Evolutionary conservation across 495 filamentous ascomycete species (phyloP), one percentile per base, ranked within the genome.

Genomic region (Xylona heveae): DNA sequence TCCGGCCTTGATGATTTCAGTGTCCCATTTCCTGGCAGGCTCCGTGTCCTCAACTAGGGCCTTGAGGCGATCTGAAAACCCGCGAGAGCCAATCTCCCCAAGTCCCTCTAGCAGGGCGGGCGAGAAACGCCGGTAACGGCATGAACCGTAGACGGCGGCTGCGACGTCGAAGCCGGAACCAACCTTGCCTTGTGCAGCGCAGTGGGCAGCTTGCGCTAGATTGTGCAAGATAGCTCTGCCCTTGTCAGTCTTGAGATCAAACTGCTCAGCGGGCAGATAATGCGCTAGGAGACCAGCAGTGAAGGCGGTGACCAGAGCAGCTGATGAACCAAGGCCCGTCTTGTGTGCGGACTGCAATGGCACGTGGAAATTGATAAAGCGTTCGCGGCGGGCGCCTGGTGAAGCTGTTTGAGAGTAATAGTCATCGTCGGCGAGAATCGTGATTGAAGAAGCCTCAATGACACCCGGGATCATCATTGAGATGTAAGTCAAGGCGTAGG

Each of bases 141-240:
- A 92, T 13, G 77, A 79, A 9, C 88, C 88, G 45, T 82, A 92
- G 22, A 88, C 77, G 7, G 88, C 88, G 22, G 76, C 68, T 1
- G 85, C 90, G n/a, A 97, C 78, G 50, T 97, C 88, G 44, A 97
- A 97, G 18, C 88, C 88, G 2, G 77, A 84, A 29, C 88, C 88
- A 4, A 97, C 71, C 51, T 95, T 97, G 15, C 88, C 88, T 52
- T 97, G 88, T 0, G 88, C 88, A 2, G 85, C 80, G 48, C 85
- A 93, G 55, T 97, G 88, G 1, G 83, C 74, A 4, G 77, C 75
- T 55, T 97, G 88, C 5, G 85, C 71, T 20, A 97, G 66, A 50
- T 94, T 94, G 55, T 97, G 90, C 21, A 95, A 61, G 31, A 60
- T 59, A 9, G 43, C 32, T 18, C 42, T 38, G 19, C 41, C 42